A percentile compares a stretch with the other conserved stretches of the same genome.
Conservation (phyloP, 768 basidiomycete genomes). For the Tricholoma saponaceum region DNA sequence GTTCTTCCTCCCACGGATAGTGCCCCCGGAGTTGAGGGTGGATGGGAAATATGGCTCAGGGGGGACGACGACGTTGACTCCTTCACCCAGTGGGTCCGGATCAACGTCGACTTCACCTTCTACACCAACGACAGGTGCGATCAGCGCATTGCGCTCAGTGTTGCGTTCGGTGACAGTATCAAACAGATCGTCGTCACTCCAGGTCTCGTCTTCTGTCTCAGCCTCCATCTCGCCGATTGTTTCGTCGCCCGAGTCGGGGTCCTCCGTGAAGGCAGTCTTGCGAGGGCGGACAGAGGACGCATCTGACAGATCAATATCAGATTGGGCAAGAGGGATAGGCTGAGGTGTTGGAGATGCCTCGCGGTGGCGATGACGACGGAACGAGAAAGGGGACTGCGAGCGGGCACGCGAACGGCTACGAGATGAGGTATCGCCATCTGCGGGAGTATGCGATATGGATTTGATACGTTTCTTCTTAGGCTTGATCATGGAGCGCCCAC, state of each 20-base stretch:
- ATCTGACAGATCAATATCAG: constrained; percentile 58
- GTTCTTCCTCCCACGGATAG: constrained; percentile 37
- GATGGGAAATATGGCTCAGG: constrained; percentile 80
- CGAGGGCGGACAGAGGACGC: constrained; percentile 55
- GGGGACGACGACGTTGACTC: constrained; percentile 84
- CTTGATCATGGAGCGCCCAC: constrained; percentile 48
- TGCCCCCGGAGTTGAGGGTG: constrained; percentile 50
- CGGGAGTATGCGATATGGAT: constrained; percentile 45
- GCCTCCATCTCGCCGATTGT: constrained; percentile 44
- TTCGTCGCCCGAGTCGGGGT: constrained; percentile 62
- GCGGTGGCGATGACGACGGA: constrained; percentile 61
- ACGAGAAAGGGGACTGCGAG: constrained; percentile 76
- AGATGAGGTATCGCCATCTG: constrained; percentile 34
- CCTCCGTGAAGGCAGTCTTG: constrained; percentile 54
- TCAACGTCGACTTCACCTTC: constrained; percentile 59
- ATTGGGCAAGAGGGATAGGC: constrained; percentile 54
- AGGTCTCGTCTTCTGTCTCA: constrained; percentile 56
- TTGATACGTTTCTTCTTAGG: constrained; percentile 38
- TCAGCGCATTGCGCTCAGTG: constrained; percentile 77
- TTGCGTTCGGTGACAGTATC: constrained; percentile 85
- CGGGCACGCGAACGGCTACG: constrained; percentile 59
- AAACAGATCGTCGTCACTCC: constrained; percentile 58
- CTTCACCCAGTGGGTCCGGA: constrained; percentile 87
- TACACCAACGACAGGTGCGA: constrained; percentile 33
- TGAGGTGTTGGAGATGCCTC: constrained; percentile 55